These are phyloP conservation scores for Botryotinia narcissicola DNA, from an alignment of 2,329 filamentous ascomycete genomes.

Conservation along the genomic window DNA sequence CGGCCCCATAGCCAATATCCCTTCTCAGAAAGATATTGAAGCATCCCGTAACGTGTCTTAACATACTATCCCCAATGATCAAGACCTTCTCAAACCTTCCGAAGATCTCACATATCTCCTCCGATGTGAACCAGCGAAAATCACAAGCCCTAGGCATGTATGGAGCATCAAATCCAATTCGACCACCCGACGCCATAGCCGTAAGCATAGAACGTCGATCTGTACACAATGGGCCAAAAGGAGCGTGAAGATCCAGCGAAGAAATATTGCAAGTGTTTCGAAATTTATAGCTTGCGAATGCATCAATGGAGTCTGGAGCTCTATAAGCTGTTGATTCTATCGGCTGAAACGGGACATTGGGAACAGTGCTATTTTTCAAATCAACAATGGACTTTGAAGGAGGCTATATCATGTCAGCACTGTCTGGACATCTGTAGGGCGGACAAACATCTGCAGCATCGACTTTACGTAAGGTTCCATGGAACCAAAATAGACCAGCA, in stretches of 20 bases:
- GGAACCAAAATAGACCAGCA: conserved; percentile 21
- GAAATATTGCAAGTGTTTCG: conserved; percentile 46
- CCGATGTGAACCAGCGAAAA: conserved; percentile 48
- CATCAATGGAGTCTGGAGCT: conserved; percentile 37
- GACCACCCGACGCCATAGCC: conserved; percentile 42
- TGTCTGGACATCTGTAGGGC: background rate
- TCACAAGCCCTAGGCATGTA: conserved; percentile 47
- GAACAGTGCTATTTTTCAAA: conserved; percentile 19
- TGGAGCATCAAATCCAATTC: conserved; percentile 46
- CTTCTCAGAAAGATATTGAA: conserved; percentile 47
- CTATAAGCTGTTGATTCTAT: conserved; percentile 25
- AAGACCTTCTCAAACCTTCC: conserved; percentile 47
- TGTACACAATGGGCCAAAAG: conserved; percentile 40
- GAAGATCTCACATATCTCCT: conserved; percentile 47
- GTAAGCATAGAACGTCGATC: conserved; percentile 41
- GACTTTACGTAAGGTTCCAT: background rate
- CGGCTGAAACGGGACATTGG: conserved; percentile 25
- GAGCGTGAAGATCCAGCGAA: conserved; percentile 44
- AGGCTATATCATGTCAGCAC: background rate
- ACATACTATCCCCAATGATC: conserved; percentile 49
- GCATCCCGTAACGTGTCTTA: conserved; percentile 48
- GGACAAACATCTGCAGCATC: background rate
- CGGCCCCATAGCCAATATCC: conserved; percentile 48
- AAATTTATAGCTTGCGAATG: conserved; percentile 45
- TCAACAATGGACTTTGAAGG: background rate